Evolutionary conservation across 345 rosid genomes (phyloP).

Genomic region (Populus deltoides): DNA sequence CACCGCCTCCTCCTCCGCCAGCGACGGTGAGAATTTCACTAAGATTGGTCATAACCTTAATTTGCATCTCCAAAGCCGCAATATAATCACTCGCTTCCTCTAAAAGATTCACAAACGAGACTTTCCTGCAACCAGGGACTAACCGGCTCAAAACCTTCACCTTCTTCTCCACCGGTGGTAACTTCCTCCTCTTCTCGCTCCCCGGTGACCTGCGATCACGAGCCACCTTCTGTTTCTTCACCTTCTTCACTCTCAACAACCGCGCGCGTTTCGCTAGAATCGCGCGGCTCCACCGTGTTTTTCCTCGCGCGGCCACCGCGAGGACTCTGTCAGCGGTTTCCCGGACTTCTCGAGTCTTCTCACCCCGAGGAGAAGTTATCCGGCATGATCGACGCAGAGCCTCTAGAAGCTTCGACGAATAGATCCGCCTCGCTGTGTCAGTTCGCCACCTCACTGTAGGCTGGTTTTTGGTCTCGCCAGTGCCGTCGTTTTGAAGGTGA

Average conservation of each 20-base stretch:
- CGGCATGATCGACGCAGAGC: constrained; percentile 53
- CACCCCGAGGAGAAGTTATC: constrained; percentile 14
- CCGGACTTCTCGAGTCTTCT: constrained; percentile 34
- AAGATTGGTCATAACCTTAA: constrained; percentile 72
- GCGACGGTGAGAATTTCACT: constrained; percentile 39
- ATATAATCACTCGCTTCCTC: constrained; percentile 84
- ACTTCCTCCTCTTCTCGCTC: constrained; percentile 19
- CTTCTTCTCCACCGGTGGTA: constrained; percentile 55
- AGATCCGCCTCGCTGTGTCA: constrained; percentile 9
- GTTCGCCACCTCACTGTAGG: constrained; percentile 47
- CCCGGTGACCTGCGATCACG: constrained; percentile 23
- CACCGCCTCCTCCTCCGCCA: not conserved
- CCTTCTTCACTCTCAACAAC: constrained; percentile 38
- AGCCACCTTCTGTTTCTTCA: constrained; percentile 42
- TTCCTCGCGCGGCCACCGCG: constrained; percentile 59
- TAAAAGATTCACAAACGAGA: constrained; percentile 49
- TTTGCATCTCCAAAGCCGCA: constrained; percentile 94
- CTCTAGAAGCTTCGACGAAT: constrained; percentile 19
- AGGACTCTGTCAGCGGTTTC: constrained; percentile 47
- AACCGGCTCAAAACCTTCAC: constrained; percentile 53
- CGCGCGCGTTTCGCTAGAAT: constrained; percentile 46
- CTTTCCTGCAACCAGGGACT: constrained; percentile 87
- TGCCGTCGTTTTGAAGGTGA: not conserved
- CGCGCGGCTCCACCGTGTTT: constrained; percentile 73
- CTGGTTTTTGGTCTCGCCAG: not conserved